Evolutionary conservation across 1,284 basidiomycete species (phyloP).

Genomic region (Tylopilus sp.): DNA sequence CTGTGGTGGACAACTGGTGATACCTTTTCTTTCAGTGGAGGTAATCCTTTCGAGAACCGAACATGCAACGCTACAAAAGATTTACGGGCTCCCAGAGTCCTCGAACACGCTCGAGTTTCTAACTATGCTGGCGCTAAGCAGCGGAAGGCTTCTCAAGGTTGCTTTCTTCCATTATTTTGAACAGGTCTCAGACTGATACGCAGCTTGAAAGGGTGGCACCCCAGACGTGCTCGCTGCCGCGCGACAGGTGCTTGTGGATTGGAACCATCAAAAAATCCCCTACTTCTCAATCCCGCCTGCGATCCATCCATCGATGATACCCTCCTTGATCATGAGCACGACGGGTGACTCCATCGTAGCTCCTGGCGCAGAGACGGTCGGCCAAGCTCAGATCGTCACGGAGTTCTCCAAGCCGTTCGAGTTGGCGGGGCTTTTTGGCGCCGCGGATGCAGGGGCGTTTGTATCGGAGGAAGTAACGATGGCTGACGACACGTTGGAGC

Average conservation of each 20-base stretch:
- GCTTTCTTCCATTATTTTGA: background rate
- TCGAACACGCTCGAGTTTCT: constrained; percentile 79
- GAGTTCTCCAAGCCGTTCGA: constrained; percentile 69
- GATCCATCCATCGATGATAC: constrained; percentile 72
- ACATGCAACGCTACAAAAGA: constrained; percentile 63
- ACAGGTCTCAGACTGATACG: background rate
- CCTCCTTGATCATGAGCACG: constrained; percentile 43
- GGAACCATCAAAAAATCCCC: constrained; percentile 76
- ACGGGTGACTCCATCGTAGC: constrained; percentile 39
- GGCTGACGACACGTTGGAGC: constrained; percentile 34
- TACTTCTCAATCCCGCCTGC: constrained; percentile 40
- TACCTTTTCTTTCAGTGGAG: constrained; percentile 54
- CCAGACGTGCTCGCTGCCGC: constrained; percentile 86
- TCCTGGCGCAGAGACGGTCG: constrained; percentile 70
- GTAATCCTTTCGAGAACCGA: constrained; percentile 78
- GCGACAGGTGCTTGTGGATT: constrained; percentile 84
- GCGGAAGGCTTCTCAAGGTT: constrained; percentile 83
- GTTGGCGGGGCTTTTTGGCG: constrained; percentile 69
- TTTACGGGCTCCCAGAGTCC: constrained; percentile 81
- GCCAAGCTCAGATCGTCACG: constrained; percentile 67
- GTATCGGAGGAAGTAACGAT: constrained; percentile 35
- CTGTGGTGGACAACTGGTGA: background rate
- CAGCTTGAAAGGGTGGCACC: constrained; percentile 70
- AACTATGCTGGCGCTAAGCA: constrained; percentile 84
- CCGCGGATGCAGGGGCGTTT: constrained; percentile 73